phyloP scores from a whole-genome alignment of 2,329 filamentous ascomycete species.

The Calonectria naviculata region DNA sequence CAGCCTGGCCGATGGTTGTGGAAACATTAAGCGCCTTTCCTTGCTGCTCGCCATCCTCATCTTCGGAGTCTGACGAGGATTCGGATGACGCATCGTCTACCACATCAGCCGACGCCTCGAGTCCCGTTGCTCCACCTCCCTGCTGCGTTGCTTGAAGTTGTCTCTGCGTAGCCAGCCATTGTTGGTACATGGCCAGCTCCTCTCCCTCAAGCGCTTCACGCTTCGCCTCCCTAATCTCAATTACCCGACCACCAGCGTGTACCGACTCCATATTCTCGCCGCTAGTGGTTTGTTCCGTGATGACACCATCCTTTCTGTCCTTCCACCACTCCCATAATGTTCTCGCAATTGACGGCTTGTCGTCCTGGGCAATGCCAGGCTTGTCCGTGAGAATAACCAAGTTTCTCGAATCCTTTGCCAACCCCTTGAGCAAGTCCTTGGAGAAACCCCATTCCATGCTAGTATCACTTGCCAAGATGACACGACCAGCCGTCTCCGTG shows the following conservation, averaged over 20 bases:
- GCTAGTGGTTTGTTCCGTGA: constrained; percentile 64
- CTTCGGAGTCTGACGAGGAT: constrained; percentile 87
- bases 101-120: constrained; percentile 78
- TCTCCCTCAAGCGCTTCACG: constrained; percentile 77
- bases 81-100: constrained; percentile 89
- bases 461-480: constrained; percentile 91
- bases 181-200: constrained; percentile 86
- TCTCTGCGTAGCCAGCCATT: constrained; percentile 89
- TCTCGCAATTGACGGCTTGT: constrained; percentile 71
- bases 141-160: constrained; percentile 88
- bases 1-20: constrained; percentile 84
- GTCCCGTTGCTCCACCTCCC: constrained; percentile 71
- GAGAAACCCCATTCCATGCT: constrained; percentile 97
- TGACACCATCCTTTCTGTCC: constrained; percentile 72
- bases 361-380: constrained; percentile 53
- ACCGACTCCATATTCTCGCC: constrained; percentile 74
- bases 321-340: constrained; percentile 86
- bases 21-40: constrained; percentile 92
- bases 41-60: constrained; percentile 90
- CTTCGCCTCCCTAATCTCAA: constrained; percentile 71
- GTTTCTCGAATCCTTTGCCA: constrained; percentile 84
- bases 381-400: constrained; percentile 89
- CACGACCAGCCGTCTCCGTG: constrained; percentile 64
- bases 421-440: constrained; percentile 77
- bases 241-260: constrained; percentile 70